Conservation (phyloP, 169 alveolate species). For the Eimeria falciformis region DNA sequence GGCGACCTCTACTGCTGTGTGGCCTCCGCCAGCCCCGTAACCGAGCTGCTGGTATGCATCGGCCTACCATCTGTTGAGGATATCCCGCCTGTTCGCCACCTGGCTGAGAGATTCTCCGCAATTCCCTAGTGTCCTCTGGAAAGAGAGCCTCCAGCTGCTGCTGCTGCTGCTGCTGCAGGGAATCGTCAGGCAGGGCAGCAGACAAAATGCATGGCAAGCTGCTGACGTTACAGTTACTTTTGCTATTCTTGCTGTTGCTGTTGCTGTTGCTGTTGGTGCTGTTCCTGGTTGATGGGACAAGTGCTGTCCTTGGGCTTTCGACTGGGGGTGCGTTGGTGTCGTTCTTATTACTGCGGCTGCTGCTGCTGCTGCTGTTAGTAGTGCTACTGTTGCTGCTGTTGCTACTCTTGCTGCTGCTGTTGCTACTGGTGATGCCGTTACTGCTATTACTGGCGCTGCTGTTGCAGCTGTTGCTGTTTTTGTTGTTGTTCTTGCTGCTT, state of each 20-base stretch:
- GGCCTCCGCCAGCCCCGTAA: conserved; percentile 28
- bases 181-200: not conserved
- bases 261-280: not conserved
- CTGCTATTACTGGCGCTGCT: conserved; percentile 4
- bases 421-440: not conserved
- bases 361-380: not conserved
- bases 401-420: not conserved
- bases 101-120: not conserved
- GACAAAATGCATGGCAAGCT: not conserved
- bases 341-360: not conserved
- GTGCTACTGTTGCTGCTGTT: conserved; percentile 22
- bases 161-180: conserved; percentile 11
- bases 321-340: not conserved
- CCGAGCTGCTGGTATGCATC: not conserved
- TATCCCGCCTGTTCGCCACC: too few relatives aligned
- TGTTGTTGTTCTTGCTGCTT: conserved; percentile 36
- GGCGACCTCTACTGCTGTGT: not conserved
- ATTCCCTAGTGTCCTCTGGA: not conserved
- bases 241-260: not conserved
- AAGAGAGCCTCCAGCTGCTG: not conserved
- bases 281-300: not conserved
- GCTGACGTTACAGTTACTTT: not conserved
- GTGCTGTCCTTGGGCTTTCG: not conserved
- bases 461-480: not conserved
- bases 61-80: too few relatives aligned